Evolutionary conservation across 805 yeast genomes (phyloP).

Genomic region (Metahyphopichia silvanorum): DNA sequence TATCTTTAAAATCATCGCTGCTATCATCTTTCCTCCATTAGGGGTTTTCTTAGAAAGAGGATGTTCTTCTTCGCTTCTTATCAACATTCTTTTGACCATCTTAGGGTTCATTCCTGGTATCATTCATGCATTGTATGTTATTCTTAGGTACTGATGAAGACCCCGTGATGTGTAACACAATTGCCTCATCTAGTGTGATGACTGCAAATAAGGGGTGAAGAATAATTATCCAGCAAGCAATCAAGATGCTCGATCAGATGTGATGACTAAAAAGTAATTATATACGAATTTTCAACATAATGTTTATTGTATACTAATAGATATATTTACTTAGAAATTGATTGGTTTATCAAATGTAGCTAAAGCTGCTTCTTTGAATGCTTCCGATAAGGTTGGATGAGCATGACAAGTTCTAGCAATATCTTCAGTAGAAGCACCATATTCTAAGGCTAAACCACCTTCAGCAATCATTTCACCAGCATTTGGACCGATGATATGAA

Average conservation of each 20-base stretch:
- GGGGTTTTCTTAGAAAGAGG: slow-evolving; percentile 63
- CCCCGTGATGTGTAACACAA: too few relatives aligned
- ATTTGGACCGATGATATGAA: slow-evolving; percentile 95
- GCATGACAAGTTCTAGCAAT: slow-evolving; percentile 97
- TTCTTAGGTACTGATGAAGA: slow-evolving; percentile 34
- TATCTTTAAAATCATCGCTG: slow-evolving; percentile 49
- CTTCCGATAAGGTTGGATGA: slow-evolving; percentile 97
- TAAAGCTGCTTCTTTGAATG: slow-evolving; percentile 96
- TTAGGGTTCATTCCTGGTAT: slow-evolving; percentile 79
- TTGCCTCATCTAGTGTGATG: too few relatives aligned
- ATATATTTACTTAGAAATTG: slow-evolving; percentile 54
- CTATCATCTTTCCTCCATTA: slow-evolving; percentile 55
- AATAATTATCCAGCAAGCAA: too few relatives aligned
- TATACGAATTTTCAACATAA: too few relatives aligned
- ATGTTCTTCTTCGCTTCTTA: slow-evolving; percentile 39
- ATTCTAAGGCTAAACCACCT: slow-evolving; percentile 95
- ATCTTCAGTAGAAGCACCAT: slow-evolving; percentile 98
- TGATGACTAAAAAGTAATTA: too few relatives aligned
- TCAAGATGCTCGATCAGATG: too few relatives aligned
- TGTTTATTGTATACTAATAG: too few relatives aligned
- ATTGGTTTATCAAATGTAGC: slow-evolving; percentile 89
- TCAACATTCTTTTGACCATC: slow-evolving; percentile 64
- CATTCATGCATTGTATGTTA: slow-evolving; percentile 60
- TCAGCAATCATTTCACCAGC: slow-evolving; percentile 99
- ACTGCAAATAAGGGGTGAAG: too few relatives aligned